phyloP scores from a whole-genome alignment of 495 filamentous ascomycete genomes.

The Trichoderma orchidacearum region DNA sequence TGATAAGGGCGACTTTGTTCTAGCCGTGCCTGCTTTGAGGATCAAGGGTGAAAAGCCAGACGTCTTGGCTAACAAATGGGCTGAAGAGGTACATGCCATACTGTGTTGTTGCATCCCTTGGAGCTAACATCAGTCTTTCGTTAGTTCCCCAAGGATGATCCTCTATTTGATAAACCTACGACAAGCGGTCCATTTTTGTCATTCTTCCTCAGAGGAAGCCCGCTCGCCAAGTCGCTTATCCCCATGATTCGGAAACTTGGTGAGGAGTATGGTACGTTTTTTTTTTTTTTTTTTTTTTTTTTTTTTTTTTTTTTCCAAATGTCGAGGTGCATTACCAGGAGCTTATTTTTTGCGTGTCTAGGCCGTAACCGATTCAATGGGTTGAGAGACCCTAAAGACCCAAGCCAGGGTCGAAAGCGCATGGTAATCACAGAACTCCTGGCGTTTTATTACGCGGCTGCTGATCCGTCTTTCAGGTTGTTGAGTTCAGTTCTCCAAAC shows the following conservation, averaged over 20 bases:
- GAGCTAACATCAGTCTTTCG: not conserved
- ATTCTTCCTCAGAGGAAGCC: slow-evolving; percentile 62
- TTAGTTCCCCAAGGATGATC: slow-evolving; percentile 62
- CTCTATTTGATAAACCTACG: slow-evolving; percentile 53
- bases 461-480: slow-evolving; percentile 17
- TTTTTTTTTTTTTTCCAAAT: too few relatives aligned
- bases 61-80: slow-evolving; percentile 58
- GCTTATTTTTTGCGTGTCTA: not conserved
- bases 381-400: slow-evolving; percentile 52
- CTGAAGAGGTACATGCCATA: slow-evolving; percentile 38
- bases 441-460: slow-evolving; percentile 9
- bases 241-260: slow-evolving; percentile 48
- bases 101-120: not conserved
- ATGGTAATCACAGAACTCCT: slow-evolving; percentile 19
- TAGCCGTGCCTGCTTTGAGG: slow-evolving; percentile 67
- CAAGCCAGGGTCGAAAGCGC: slow-evolving; percentile 57
- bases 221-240: slow-evolving; percentile 47
- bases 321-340: too few relatives aligned
- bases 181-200: slow-evolving; percentile 53
- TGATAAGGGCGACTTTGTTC: slow-evolving; percentile 78
- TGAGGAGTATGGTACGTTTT: slow-evolving; percentile 44
- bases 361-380: slow-evolving; percentile 31
- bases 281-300: too few relatives aligned
- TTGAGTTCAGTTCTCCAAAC: slow-evolving; percentile 46
- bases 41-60: slow-evolving; percentile 72